Evolutionary conservation across 495 filamentous ascomycete genomes (phyloP).

Genomic region (Thermothielavioides terrestris): DNA sequence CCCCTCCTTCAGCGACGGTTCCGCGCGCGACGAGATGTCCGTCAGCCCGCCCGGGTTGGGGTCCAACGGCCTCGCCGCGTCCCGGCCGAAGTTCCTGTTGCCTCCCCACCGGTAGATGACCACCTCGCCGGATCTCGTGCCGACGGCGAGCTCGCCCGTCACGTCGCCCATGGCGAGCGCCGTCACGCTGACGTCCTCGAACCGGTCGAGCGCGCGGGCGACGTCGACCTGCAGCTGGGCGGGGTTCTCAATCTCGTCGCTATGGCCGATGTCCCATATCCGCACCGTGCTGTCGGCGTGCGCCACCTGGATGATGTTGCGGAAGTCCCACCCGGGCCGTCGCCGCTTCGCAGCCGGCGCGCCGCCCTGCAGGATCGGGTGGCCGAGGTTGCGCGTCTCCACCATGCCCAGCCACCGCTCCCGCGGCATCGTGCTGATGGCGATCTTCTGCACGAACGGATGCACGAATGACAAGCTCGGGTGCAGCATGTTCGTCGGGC

Average conservation of each 20-base stretch:
- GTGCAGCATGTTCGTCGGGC: conserved; percentile 83
- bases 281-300: conserved; percentile 83
- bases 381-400: conserved; percentile 65
- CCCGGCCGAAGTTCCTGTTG: conserved; percentile 45
- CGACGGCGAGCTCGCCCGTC: conserved; percentile 77
- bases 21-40: conserved; percentile 62
- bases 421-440: conserved; percentile 60
- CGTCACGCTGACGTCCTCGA: conserved; percentile 67
- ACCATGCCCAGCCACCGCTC: conserved; percentile 80
- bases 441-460: conserved; percentile 68
- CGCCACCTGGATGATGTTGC: conserved; percentile 71
- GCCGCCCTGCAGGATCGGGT: conserved; percentile 47
- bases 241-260: conserved; percentile 86
- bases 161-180: conserved; percentile 65
- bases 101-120: conserved; percentile 79
- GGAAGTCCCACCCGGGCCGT: conserved; percentile 55
- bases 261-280: conserved; percentile 84
- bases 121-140: conserved; percentile 71
- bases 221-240: conserved; percentile 77
- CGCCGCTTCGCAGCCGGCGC: conserved; percentile 44
- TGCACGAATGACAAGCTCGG: conserved; percentile 75
- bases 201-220: conserved; percentile 68
- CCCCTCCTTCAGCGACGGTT: conserved; percentile 74
- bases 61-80: conserved; percentile 44
- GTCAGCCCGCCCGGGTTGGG: conserved; percentile 56